phyloP scores from a whole-genome alignment of 805 yeast species.

The Metschnikowia hibisci region DNA sequence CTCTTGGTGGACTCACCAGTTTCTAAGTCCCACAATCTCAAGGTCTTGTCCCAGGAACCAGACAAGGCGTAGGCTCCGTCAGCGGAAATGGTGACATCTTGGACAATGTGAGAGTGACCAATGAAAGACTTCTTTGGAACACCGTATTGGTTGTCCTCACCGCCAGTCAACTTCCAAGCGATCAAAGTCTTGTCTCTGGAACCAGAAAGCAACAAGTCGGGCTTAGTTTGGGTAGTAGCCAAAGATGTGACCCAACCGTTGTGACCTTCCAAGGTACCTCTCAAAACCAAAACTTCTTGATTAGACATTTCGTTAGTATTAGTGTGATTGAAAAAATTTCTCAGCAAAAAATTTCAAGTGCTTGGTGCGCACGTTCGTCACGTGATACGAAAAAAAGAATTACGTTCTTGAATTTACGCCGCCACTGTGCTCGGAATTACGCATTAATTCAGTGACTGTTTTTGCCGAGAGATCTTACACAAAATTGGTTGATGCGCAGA shows the following conservation, averaged over 20 bases:
- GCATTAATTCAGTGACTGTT: conserved; percentile 35
- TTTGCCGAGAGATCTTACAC: conserved; percentile 20
- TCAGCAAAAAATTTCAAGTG: conserved; percentile 6
- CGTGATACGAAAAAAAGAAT: conserved; percentile 9
- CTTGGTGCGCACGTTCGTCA: conserved; percentile 2
- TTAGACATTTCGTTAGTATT: conserved; percentile 52
- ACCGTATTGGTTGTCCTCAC: conserved; percentile 91
- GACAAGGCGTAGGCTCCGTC: conserved; percentile 98
- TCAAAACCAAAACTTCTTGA: conserved; percentile 96
- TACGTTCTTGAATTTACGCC: conserved; percentile 26
- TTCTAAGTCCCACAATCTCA: conserved; percentile 96
- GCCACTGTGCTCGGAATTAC: conserved; percentile 37
- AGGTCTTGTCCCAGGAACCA: conserved; percentile 99
- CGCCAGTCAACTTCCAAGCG: conserved; percentile 96
- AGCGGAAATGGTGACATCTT: conserved; percentile 95
- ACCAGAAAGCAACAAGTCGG: conserved; percentile 96
- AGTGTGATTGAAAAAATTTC: conserved; percentile 10
- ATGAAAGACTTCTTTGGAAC: conserved; percentile 94
- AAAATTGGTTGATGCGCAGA: neutral
- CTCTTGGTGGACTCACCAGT: conserved; percentile 91
- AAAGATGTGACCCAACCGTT: conserved; percentile 93
- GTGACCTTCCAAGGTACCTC: conserved; percentile 97
- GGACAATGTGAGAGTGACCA: conserved; percentile 99
- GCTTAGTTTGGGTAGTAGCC: conserved; percentile 97
- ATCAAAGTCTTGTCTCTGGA: conserved; percentile 98